Evolutionary conservation across 257 asterid genomes (phyloP), one percentile per base, ranked within the genome.

Genomic region (Eustoma russellianum): DNA sequence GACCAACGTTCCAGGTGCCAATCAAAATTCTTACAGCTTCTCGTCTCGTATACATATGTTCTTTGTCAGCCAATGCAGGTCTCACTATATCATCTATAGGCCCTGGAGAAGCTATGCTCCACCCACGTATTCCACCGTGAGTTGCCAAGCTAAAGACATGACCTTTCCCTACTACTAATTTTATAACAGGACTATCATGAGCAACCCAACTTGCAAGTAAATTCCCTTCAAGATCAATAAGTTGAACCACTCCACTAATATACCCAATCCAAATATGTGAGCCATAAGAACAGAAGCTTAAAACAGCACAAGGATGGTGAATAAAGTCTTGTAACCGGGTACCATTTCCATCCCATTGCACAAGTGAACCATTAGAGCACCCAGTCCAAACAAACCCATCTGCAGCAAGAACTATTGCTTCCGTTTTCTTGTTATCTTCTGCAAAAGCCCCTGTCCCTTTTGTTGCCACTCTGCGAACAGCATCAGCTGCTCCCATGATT

Each of bases 1-100:
- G 95, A 52, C 93, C 94, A 63, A 92, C 99, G 70, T 92, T 92
- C 99, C 99, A 92, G 1, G 99, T 77, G 33, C 99, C 99, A 14
- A 85, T 79, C 58, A 92, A 63, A 50, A 92, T 73, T 60, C 67
- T 77, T 12, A 88, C 19, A 41, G 79, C 79, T 70, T 83, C 80
- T 3, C 62, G 62, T 75, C 74, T 69, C 0, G 86, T 92, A 58
- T 77, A 88, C 64, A 59, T 58, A 19, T 66, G 48, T 63, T 77
- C 86, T 70, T 71, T 72, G 17, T 66, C 69, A 3, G 93, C 79
- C 61, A 82, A 56, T 43, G 76, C 86, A 6, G 68, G 67, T 51
- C 87, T 67, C 51, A 92, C 16, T n/a, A 92, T 76, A 52, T 54
- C 48, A 65, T 92, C 99, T 41, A 85, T 67, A 46, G 94, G 88